Evolutionary conservation across 176 grass and related monocot species (phyloP).

Genomic region (Carex myosuroides): DNA sequence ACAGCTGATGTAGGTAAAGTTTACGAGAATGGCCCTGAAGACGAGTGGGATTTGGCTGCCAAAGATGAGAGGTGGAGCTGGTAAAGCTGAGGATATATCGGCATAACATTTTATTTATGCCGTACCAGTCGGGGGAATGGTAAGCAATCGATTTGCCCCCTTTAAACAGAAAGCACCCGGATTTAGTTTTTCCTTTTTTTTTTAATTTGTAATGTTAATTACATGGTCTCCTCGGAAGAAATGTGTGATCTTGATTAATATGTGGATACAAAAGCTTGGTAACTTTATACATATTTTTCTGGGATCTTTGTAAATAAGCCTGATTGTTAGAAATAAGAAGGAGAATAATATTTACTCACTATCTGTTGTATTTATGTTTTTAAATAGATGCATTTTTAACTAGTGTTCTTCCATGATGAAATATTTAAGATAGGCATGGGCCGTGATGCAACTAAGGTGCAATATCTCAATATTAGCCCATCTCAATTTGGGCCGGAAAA

Average conservation of each 20-base stretch:
- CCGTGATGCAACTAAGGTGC: neutral
- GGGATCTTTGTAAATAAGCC: neutral
- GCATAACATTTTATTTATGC: neutral
- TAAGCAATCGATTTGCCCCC: neutral
- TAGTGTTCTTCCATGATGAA: neutral
- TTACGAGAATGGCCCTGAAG: neutral
- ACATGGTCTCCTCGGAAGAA: neutral
- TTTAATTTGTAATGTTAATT: neutral
- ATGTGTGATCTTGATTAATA: neutral
- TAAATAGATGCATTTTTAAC: neutral
- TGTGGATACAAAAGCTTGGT: neutral
- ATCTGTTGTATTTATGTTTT: neutral
- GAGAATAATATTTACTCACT: neutral
- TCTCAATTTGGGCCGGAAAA: neutral
- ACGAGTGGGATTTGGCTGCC: conserved; percentile 9
- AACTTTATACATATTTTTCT: neutral
- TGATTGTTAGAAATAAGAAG: neutral
- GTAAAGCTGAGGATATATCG: neutral
- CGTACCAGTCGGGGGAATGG: neutral
- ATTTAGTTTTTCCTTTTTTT: neutral
- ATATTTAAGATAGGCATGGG: neutral
- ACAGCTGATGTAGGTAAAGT: conserved; percentile 24
- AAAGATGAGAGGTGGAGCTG: conserved; percentile 57
- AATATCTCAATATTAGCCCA: neutral
- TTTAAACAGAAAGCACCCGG: neutral